Conservation (phyloP, 2,329 filamentous ascomycete genomes). For the Aspergillus pseudoterreus region DNA sequence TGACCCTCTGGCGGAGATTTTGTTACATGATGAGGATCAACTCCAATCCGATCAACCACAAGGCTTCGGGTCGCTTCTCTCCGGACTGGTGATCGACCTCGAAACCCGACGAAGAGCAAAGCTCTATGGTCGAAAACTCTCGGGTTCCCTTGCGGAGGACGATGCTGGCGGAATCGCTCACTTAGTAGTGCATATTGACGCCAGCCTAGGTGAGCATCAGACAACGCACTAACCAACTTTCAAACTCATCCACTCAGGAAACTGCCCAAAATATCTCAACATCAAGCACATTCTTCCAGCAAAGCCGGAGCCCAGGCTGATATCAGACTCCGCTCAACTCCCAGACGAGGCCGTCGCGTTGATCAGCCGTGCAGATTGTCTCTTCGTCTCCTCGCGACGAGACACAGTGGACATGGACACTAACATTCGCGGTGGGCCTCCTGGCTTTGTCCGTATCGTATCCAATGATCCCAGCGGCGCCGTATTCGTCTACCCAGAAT, state of each 20-base stretch:
- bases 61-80: slow-evolving; percentile 48
- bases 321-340: slow-evolving; percentile 49
- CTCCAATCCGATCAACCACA: slow-evolving; percentile 3
- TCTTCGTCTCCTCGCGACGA: slow-evolving; percentile 71
- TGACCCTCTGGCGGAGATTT: slow-evolving; percentile 67
- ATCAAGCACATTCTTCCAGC: slow-evolving; percentile 61
- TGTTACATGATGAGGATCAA: slow-evolving; percentile 51
- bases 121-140: slow-evolving; percentile 65
- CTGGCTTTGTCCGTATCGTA: slow-evolving; percentile 69
- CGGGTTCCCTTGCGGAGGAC: slow-evolving; percentile 51
- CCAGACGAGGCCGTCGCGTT: slow-evolving; percentile 55
- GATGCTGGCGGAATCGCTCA: slow-evolving; percentile 39
- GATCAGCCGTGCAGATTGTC: slow-evolving; percentile 64
- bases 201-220: slow-evolving; percentile 56
- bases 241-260: slow-evolving; percentile 47
- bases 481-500: slow-evolving; percentile 73
- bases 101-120: slow-evolving; percentile 69
- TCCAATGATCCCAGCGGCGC: slow-evolving; percentile 48
- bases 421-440: slow-evolving; percentile 72
- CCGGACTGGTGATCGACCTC: slow-evolving; percentile 61
- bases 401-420: slow-evolving; percentile 69
- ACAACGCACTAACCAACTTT: background rate
- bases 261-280: slow-evolving; percentile 86
- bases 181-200: slow-evolving; percentile 65
- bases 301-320: slow-evolving; percentile 50